Evolutionary conservation across 192 early-diverging fungal species (phyloP).

Genomic region (Physocladia obscura): DNA sequence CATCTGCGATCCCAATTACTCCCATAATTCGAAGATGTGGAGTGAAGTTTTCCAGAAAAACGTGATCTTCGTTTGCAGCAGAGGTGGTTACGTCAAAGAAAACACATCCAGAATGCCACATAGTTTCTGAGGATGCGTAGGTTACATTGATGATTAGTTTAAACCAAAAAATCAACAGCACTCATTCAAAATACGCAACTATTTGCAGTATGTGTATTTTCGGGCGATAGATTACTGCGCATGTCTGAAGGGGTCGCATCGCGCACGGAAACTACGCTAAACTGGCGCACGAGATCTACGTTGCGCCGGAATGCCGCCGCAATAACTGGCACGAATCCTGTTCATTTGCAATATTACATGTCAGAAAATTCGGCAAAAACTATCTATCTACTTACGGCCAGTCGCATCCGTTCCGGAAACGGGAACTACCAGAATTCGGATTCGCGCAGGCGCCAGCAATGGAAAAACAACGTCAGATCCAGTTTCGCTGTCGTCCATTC

Average conservation of each 20-base stretch:
- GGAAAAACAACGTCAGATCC: conserved; percentile 6
- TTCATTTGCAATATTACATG: background rate
- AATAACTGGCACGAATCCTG: conserved; percentile 47
- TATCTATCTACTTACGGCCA: background rate
- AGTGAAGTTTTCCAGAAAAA: conserved; percentile 76
- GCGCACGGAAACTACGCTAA: conserved; percentile 61
- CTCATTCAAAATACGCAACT: background rate
- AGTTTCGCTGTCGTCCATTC: background rate
- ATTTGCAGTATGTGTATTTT: background rate
- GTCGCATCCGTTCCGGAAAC: conserved; percentile 37
- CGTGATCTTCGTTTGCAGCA: conserved; percentile 64
- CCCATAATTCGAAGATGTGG: conserved; percentile 67
- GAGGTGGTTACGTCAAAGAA: conserved; percentile 58
- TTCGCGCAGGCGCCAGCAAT: conserved; percentile 43
- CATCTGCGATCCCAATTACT: conserved; percentile 77
- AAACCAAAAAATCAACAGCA: background rate
- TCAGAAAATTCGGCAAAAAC: background rate
- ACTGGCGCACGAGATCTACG: conserved; percentile 65
- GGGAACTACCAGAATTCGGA: conserved; percentile 72
- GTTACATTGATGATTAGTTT: too few species aligned
- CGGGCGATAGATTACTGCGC: conserved; percentile 5
- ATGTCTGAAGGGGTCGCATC: conserved; percentile 69
- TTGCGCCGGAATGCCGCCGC: conserved; percentile 62
- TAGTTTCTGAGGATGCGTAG: background rate
- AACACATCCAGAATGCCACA: background rate